Evolutionary conservation across 73 alveolate species (phyloP).

Genomic region (Paramecium caudatum): DNA sequence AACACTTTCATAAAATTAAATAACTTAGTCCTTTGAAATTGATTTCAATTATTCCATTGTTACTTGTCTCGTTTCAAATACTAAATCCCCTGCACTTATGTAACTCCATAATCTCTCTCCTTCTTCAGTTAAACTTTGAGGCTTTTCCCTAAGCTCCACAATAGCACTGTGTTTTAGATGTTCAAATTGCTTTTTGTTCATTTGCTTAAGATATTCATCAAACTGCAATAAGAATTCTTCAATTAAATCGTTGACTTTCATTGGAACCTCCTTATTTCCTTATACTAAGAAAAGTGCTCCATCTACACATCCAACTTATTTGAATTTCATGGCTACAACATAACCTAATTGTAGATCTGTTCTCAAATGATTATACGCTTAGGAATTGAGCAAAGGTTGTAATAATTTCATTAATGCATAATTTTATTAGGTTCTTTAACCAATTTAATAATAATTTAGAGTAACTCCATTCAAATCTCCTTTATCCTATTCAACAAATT

Average conservation of each 20-base stretch:
- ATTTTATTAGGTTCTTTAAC: conserved; percentile 6
- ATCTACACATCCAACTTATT: conserved; percentile 22
- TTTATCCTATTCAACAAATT: conserved; percentile 1
- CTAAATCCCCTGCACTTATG: neutral
- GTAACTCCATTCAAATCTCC: conserved; percentile 56
- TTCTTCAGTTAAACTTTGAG: conserved; percentile 9
- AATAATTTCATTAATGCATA: conserved; percentile 20
- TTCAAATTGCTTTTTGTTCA: neutral
- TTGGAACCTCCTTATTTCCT: neutral
- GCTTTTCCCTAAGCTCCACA: neutral
- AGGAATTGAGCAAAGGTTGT: neutral
- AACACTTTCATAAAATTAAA: neutral
- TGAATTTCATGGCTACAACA: conserved; percentile 43
- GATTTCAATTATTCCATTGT: neutral
- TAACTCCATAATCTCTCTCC: conserved; percentile 5
- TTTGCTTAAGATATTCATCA: neutral
- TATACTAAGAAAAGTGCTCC: conserved; percentile 43
- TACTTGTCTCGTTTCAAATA: neutral
- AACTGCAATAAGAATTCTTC: conserved; percentile 6
- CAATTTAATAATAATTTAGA: conserved; percentile 24
- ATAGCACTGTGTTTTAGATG: conserved; percentile 1
- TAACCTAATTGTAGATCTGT: conserved; percentile 40
- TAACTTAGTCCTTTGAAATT: neutral
- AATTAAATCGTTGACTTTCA: neutral
- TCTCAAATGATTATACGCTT: conserved; percentile 38